A percentile compares a stretch with the other conserved stretches of the same genome.
Evolutionary conservation across 179 eudicot genomes (phyloP).

Genomic region (Drosera spatulata): DNA sequence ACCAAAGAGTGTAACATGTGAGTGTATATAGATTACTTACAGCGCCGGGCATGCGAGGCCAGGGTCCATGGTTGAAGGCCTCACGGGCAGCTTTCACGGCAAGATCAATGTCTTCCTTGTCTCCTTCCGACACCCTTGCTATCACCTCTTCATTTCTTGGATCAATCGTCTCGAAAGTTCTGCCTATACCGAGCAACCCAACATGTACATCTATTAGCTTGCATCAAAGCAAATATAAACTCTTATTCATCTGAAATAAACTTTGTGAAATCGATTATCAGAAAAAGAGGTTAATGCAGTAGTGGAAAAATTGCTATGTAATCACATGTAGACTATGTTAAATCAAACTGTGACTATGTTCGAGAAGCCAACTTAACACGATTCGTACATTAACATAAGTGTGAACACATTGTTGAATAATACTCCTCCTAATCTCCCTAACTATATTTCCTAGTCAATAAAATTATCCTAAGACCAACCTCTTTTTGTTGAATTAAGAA

Average conservation of each 20-base stretch:
- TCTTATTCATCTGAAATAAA: neutral
- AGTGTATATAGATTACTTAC: conserved; percentile 11
- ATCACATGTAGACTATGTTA: too few relatives aligned
- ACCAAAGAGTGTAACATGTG: neutral
- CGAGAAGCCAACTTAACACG: too few relatives aligned
- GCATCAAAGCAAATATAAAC: neutral
- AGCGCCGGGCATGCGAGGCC: conserved; percentile 60
- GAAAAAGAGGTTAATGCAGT: too few relatives aligned
- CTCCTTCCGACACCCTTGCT: conserved; percentile 20
- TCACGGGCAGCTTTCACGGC: conserved; percentile 61
- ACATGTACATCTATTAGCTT: neutral
- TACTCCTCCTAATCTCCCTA: too few relatives aligned
- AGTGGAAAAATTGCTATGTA: too few relatives aligned
- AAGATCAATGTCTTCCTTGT: conserved; percentile 24
- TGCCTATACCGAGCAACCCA: conserved; percentile 8
- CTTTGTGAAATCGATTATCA: neutral
- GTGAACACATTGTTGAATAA: too few relatives aligned
- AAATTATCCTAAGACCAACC: too few relatives aligned
- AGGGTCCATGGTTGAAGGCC: conserved; percentile 65
- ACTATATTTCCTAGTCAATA: too few relatives aligned
- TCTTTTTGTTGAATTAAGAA: too few relatives aligned
- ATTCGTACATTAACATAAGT: too few relatives aligned
- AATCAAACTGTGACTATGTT: too few relatives aligned
- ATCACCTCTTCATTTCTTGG: conserved; percentile 25
- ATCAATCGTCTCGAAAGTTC: conserved; percentile 27